These are phyloP conservation scores for Cryptosporidium viatorum DNA, from an alignment of 169 alveolate species.

Conservation along the genomic window DNA sequence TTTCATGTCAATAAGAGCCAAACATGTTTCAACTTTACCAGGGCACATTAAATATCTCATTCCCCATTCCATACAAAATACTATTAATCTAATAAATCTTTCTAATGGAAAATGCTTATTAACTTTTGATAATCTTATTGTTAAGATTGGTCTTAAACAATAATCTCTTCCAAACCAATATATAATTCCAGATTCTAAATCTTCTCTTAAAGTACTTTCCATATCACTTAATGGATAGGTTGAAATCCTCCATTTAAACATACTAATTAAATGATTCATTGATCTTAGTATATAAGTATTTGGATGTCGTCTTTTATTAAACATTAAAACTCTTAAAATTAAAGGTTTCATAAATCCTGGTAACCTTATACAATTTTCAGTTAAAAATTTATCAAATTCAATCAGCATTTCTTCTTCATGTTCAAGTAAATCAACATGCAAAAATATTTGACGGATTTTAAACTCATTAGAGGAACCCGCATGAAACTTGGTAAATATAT, in stretches of 20 bases:
- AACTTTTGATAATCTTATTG: slow-evolving; percentile 64
- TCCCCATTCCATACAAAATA: slow-evolving; percentile 82
- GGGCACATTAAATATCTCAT: slow-evolving; percentile 81
- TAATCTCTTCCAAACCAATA: slow-evolving; percentile 82
- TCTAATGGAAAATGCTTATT: slow-evolving; percentile 66
- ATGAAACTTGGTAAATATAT: slow-evolving; percentile 60
- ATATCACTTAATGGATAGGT: slow-evolving; percentile 77
- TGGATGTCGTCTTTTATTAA: slow-evolving; percentile 76
- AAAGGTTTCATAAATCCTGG: slow-evolving; percentile 78
- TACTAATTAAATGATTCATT: slow-evolving; percentile 72
- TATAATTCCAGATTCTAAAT: slow-evolving; percentile 78
- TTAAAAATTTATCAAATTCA: slow-evolving; percentile 73
- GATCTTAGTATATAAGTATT: slow-evolving; percentile 71
- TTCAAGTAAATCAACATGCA: slow-evolving; percentile 75
- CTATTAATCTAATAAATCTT: slow-evolving; percentile 77
- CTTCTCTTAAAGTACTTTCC: slow-evolving; percentile 69
- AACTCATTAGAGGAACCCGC: slow-evolving; percentile 52
- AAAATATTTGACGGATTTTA: slow-evolving; percentile 79
- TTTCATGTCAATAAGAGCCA: slow-evolving; percentile 79
- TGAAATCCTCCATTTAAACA: slow-evolving; percentile 79
- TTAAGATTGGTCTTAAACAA: slow-evolving; percentile 78
- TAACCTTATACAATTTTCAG: slow-evolving; percentile 15
- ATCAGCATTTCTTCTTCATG: slow-evolving; percentile 75
- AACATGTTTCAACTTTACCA: slow-evolving; percentile 82
- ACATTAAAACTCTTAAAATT: slow-evolving; percentile 78